Base-by-base conservation (phyloP, 441 rosid species). In the Jatropha podagrica region DNA sequence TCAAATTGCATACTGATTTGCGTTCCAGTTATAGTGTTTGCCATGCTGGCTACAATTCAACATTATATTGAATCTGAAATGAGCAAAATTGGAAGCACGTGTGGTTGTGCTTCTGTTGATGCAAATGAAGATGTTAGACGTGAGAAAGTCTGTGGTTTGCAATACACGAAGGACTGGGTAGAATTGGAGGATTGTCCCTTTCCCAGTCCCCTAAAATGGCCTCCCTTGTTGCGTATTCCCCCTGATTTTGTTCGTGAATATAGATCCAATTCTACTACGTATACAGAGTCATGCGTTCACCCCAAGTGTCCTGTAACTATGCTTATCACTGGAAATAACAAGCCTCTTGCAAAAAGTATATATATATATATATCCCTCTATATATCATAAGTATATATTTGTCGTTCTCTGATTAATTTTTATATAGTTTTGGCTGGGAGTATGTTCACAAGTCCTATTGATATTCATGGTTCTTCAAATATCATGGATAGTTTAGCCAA, bases 141-240 rank as follows among this genome's bases (percentile, higher is more conserved):
- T 65, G 88, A 80, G 81, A 69, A 67, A 74, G 80, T 76, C 60
- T 95, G 99, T 56, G 94, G 89, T 70, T 15, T 86, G 74, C 74
- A 85, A 76, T 85, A 83, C 75, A 91, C 96, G 0, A 75, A 81
- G 32, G 32, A 58, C 77, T 3, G 71, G 54, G 86, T 78, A 70
- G 90, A 88, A 82, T 88, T 78, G 41, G 63, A 23, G 12, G 73
- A 66, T 75, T 93, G 99, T 76, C 76, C 88, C 7, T 76, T 91
- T 79, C 82, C 79, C 46, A 80, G 58, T 60, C 98, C 97, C 32
- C 84, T 88, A 7, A 76, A 80, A 46, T 92, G 97, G 97, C 92
- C 98, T 66, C 91, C 97, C 3, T 38, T 94, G 73, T 85, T 94
- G 17, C 96, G 90, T 70, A 77, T 93, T 58, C 97, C 98, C 0